phyloP scores from a whole-genome alignment of 768 basidiomycete species.

The Saitozyma sp. region DNA sequence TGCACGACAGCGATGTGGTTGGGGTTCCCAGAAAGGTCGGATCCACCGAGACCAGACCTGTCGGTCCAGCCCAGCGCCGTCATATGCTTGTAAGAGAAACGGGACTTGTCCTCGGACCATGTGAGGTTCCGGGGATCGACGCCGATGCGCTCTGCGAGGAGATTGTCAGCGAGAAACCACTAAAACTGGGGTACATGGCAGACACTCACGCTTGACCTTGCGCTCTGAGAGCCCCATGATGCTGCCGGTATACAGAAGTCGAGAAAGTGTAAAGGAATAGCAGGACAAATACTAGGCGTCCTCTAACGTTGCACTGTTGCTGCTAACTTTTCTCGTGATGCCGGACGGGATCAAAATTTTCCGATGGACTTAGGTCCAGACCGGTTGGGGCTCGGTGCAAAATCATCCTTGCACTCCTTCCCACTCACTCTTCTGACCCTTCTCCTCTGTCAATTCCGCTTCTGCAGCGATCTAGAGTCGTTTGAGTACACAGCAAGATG shows the following conservation, averaged over 20 bases:
- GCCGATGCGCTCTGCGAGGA: conserved; percentile 44
- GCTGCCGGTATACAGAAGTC: neutral
- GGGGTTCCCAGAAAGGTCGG: conserved; percentile 39
- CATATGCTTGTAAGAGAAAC: conserved; percentile 53
- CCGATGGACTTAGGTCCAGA: too few species aligned
- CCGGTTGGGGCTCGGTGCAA: too few species aligned
- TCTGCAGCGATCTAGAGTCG: too few species aligned
- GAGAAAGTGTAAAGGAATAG: too few species aligned
- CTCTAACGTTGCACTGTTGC: too few species aligned
- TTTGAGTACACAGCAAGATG: neutral
- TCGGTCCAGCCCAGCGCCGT: conserved; percentile 49
- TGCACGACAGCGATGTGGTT: conserved; percentile 52
- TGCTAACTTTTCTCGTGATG: too few species aligned
- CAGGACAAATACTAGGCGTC: too few species aligned
- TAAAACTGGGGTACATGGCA: neutral
- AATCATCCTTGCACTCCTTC: too few species aligned
- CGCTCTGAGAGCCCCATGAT: conserved; percentile 50
- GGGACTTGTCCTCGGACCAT: conserved; percentile 50
- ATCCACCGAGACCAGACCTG: conserved; percentile 45
- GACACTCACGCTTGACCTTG: conserved; percentile 43
- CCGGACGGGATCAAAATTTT: too few species aligned
- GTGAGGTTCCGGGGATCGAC: conserved; percentile 53
- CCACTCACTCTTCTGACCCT: too few species aligned
- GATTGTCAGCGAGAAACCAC: neutral
- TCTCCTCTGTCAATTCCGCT: too few species aligned